Evolutionary conservation across 345 rosid genomes (phyloP).

Genomic region (Bruguiera gymnorhiza): DNA sequence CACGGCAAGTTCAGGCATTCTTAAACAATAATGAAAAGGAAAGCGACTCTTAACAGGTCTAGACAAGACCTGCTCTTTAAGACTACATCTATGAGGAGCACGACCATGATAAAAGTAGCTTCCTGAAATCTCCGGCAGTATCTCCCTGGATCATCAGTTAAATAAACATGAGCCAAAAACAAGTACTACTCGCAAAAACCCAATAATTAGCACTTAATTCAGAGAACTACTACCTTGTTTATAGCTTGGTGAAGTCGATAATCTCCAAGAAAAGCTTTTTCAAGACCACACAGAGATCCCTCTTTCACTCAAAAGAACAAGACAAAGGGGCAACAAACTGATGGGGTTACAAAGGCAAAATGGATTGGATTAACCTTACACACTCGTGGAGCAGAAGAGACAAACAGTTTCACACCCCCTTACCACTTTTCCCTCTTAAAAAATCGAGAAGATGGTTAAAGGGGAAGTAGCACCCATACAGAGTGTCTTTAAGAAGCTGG

Average conservation of each 20-base stretch:
- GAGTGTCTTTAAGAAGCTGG: slow-evolving; percentile 13
- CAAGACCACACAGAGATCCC: slow-evolving; percentile 3
- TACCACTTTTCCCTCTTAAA: slow-evolving; percentile 62
- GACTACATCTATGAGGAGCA: slow-evolving; percentile 16
- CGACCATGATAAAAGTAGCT: slow-evolving; percentile 9
- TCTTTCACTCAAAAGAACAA: slow-evolving; percentile 13
- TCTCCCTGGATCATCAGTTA: slow-evolving; percentile 21
- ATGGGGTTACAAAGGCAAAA: slow-evolving; percentile 26
- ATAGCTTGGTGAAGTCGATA: slow-evolving; percentile 20
- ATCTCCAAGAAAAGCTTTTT: slow-evolving; percentile 27
- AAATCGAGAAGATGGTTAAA: slow-evolving; percentile 54
- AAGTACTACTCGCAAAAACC: neutral
- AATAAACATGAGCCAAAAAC: neutral
- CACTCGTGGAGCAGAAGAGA: slow-evolving; percentile 27
- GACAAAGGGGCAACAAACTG: neutral
- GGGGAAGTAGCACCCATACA: slow-evolving; percentile 31
- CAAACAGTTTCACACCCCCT: slow-evolving; percentile 27
- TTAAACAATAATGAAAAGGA: neutral
- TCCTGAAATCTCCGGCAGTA: slow-evolving; percentile 13
- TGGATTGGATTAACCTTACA: slow-evolving; percentile 14
- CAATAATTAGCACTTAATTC: neutral
- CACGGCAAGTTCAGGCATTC: neutral
- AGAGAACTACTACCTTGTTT: slow-evolving; percentile 28
- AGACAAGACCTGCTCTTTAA: slow-evolving; percentile 15
- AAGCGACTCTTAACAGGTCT: slow-evolving; percentile 5